phyloP scores from a whole-genome alignment of 805 yeast species.

The Cyberlindnera euphorbiiphila region DNA sequence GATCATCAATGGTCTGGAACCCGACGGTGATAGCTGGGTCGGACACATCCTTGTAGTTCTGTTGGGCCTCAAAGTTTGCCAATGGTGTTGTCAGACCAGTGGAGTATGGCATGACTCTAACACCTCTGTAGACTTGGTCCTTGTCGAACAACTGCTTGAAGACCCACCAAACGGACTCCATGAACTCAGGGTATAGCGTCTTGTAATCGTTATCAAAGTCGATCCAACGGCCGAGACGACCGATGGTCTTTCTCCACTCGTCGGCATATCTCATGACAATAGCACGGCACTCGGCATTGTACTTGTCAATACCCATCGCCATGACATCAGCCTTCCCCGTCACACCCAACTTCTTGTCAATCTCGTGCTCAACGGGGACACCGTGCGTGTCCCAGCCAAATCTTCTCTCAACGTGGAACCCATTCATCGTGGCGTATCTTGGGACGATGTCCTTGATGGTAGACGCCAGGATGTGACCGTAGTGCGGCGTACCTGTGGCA shows the following conservation, averaged over 20 bases:
- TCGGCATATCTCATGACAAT: conserved; percentile 96
- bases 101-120: conserved; percentile 98
- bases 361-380: conserved; percentile 96
- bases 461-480: conserved; percentile 95
- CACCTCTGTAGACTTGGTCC: conserved; percentile 89
- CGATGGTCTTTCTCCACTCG: conserved; percentile 92
- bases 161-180: conserved; percentile 99
- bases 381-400: conserved; percentile 99
- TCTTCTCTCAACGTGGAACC: conserved; percentile 92
- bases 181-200: conserved; percentile 89
- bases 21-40: conserved; percentile 96
- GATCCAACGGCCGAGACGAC: conserved; percentile 97
- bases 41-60: conserved; percentile 92
- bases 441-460: conserved; percentile 97
- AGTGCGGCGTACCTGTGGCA: conserved; percentile 99
- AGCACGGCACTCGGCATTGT: conserved; percentile 90
- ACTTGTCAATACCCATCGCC: conserved; percentile 89
- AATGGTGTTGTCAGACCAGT: conserved; percentile 96
- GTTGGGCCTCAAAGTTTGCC: conserved; percentile 97
- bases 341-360: conserved; percentile 94
- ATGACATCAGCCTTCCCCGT: conserved; percentile 92
- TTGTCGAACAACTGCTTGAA: conserved; percentile 84
- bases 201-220: conserved; percentile 98
- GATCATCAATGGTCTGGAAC: conserved; percentile 77
- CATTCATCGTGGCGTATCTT: conserved; percentile 96